Percentiles rank a stretch among this genome's conserved stretches.
Evolutionary conservation across 129 eudicot genomes (phyloP).

Genomic region (Lactuca saligna): DNA sequence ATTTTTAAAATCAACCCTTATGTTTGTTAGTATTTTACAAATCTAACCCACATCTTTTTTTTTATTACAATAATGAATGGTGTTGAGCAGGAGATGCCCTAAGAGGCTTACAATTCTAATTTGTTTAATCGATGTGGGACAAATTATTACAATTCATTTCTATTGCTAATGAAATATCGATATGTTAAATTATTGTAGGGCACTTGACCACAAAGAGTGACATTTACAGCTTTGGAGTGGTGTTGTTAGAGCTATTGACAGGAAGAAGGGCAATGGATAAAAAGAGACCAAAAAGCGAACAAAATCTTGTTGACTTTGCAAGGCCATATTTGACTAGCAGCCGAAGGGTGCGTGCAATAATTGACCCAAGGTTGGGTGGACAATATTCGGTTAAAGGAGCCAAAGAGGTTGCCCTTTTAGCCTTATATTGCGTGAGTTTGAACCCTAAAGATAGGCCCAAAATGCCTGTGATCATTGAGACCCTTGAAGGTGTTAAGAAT

Average conservation of each 20-base stretch:
- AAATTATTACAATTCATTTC: not conserved
- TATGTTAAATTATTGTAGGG: conserved; percentile 47
- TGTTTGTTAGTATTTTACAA: too few species aligned
- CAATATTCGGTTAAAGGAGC: conserved; percentile 91
- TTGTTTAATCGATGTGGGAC: not conserved
- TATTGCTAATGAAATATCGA: not conserved
- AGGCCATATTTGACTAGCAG: conserved; percentile 72
- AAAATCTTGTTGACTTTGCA: conserved; percentile 83
- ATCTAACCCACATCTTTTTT: too few species aligned
- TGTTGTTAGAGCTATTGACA: conserved; percentile 70
- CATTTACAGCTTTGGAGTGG: conserved; percentile 92
- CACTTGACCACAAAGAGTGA: conserved; percentile 97
- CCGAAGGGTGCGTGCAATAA: conserved; percentile 58
- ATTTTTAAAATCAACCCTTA: too few species aligned
- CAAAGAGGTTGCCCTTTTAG: conserved; percentile 74
- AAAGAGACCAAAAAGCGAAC: conserved; percentile 64
- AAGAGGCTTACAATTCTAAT: too few species aligned
- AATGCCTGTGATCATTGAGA: conserved; percentile 74
- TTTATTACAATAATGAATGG: too few species aligned
- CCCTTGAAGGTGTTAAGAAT: conserved; percentile 62
- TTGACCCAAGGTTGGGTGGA: conserved; percentile 85
- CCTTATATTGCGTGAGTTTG: conserved; percentile 67
- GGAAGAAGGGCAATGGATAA: conserved; percentile 95
- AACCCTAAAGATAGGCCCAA: conserved; percentile 87
- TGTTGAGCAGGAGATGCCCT: too few species aligned